phyloP scores from a whole-genome alignment of 768 basidiomycete species.

The Dictyophora rubrovolvata region DNA sequence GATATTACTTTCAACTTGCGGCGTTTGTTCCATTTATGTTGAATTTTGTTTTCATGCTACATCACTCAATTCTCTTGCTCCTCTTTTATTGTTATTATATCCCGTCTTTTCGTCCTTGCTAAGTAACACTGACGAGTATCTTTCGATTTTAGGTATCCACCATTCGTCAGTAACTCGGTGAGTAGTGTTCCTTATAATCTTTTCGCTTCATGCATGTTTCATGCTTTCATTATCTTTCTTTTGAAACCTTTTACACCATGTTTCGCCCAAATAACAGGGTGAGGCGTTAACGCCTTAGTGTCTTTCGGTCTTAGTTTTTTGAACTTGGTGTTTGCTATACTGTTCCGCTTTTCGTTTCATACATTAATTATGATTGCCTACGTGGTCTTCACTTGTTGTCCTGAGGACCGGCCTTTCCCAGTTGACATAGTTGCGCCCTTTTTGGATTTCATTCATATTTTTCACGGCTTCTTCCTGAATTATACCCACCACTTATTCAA shows the following conservation, averaged over 20 bases:
- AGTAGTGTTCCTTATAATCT: constrained; percentile 19
- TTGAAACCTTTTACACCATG: neutral
- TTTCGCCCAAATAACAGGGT: neutral
- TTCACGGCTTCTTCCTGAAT: neutral
- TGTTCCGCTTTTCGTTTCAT: neutral
- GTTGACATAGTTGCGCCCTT: neutral
- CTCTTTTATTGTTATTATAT: neutral
- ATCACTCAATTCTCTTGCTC: constrained; percentile 8
- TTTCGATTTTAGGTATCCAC: constrained; percentile 62
- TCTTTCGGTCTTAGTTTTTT: neutral
- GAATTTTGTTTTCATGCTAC: neutral
- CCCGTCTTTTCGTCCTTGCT: neutral
- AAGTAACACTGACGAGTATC: neutral
- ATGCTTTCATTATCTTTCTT: neutral
- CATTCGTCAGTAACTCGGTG: constrained; percentile 92
- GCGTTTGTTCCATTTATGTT: too few species aligned
- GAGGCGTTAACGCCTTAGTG: neutral
- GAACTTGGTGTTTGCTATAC: neutral
- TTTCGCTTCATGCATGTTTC: neutral
- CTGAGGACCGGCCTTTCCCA: neutral
- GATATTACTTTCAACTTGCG: neutral
- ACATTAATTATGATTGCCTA: neutral
- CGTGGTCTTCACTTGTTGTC: neutral
- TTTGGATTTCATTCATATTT: neutral
- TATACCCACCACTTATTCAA: neutral